Evolutionary conservation across 2,329 filamentous ascomycete species (phyloP).

Genomic region (Pseudogymnoascus sp.): DNA sequence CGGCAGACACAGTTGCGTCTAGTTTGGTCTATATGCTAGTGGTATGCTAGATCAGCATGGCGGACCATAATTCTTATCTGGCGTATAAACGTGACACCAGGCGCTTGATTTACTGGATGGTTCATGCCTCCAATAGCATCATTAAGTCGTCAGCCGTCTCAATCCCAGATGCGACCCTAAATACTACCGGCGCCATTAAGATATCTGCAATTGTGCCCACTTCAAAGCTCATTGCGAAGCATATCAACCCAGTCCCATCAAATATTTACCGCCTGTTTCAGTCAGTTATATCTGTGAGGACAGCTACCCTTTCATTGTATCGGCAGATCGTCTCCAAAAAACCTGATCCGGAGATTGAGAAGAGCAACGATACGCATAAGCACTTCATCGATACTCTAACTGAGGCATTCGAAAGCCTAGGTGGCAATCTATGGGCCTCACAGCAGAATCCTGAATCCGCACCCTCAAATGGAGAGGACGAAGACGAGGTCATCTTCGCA

Average conservation of each 20-base stretch:
- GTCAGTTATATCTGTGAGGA: constrained; percentile 19
- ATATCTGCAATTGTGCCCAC: constrained; percentile 32
- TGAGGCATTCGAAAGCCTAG: constrained; percentile 13
- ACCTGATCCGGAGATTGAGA: constrained; percentile 15
- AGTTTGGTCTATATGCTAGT: not conserved
- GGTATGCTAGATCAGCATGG: constrained; percentile 10
- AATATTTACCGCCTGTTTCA: constrained; percentile 31
- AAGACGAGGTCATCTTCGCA: constrained; percentile 23
- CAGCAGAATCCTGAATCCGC: constrained; percentile 21
- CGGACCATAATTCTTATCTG: constrained; percentile 27
- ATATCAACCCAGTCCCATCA: constrained; percentile 27
- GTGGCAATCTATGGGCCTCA: constrained; percentile 17
- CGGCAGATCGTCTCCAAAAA: constrained; percentile 10
- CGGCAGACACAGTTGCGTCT: not conserved
- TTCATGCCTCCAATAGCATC: constrained; percentile 32
- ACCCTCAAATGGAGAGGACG: constrained; percentile 12
- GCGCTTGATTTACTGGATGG: constrained; percentile 32
- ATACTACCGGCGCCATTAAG: constrained; percentile 32
- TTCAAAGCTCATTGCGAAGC: constrained; percentile 33
- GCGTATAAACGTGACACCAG: constrained; percentile 34
- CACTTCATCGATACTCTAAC: constrained; percentile 14
- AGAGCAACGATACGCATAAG: constrained; percentile 14
- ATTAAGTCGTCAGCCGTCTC: constrained; percentile 20
- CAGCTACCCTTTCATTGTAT: constrained; percentile 10
- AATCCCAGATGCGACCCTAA: constrained; percentile 18